These are phyloP conservation scores for Sporothrix schenckii DNA, from an alignment of 2,329 filamentous ascomycete species.

Conservation along the genomic window DNA sequence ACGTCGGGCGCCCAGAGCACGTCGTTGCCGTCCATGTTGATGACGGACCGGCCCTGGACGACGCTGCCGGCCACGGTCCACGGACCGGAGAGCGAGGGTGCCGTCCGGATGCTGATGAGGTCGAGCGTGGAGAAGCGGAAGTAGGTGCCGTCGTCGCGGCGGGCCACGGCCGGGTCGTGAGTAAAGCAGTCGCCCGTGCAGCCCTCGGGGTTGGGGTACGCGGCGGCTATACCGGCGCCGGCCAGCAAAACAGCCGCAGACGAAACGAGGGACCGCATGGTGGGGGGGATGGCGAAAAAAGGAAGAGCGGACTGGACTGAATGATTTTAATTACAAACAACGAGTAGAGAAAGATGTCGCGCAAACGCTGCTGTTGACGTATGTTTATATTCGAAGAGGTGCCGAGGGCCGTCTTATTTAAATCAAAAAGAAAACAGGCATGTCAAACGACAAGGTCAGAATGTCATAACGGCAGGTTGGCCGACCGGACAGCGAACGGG, in stretches of 20 bases:
- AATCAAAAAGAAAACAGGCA: background rate
- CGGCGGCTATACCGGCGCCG: conserved; percentile 30
- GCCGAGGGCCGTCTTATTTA: background rate
- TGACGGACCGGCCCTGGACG: conserved; percentile 46
- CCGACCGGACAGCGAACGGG: background rate
- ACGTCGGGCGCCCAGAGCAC: conserved; percentile 47
- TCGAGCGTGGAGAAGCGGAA: conserved; percentile 50
- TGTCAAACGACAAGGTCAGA: background rate
- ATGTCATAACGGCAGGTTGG: background rate
- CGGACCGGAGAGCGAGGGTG: conserved; percentile 44
- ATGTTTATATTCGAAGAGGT: background rate
- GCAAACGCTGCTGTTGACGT: background rate
- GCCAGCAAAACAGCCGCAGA: conserved; percentile 2
- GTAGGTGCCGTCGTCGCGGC: conserved; percentile 47
- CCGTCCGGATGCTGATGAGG: conserved; percentile 47
- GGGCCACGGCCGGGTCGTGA: conserved; percentile 48
- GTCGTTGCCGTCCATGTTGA: conserved; percentile 47
- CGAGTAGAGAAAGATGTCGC: background rate
- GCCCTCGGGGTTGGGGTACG: conserved; percentile 42
- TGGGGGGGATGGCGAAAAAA: background rate
- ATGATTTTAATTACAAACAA: background rate
- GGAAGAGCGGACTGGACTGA: background rate
- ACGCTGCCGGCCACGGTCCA: conserved; percentile 51
- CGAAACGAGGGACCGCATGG: conserved; percentile 5
- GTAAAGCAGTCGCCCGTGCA: conserved; percentile 45